A percentile compares a stretch with the other conserved stretches of the same genome.
Evolutionary conservation across 139 green algal species (phyloP).

Genomic region (Deuterostichococcus epilithicus): DNA sequence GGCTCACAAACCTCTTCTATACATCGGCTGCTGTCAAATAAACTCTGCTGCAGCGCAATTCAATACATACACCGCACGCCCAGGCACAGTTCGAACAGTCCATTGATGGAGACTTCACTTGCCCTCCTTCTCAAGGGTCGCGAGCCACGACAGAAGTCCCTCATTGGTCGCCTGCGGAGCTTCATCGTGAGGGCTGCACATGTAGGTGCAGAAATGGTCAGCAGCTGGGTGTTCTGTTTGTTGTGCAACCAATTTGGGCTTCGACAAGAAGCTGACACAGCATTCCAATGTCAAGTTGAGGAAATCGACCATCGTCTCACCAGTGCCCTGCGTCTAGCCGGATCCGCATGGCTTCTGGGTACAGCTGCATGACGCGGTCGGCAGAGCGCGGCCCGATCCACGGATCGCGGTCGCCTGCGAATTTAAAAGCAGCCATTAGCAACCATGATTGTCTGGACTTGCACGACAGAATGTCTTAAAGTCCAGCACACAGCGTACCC

Average conservation of each 20-base stretch:
- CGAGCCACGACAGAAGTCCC: conserved; percentile 45
- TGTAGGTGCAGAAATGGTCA: neutral
- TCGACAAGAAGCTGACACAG: no score
- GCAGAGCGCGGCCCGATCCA: conserved; percentile 68
- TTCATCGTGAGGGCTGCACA: conserved; percentile 54
- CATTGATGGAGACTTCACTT: no score
- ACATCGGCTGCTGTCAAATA: no score
- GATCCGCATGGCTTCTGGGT: conserved; percentile 54
- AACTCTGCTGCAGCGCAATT: no score
- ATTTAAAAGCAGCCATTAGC: neutral
- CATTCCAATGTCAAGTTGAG: no score
- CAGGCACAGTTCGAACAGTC: no score
- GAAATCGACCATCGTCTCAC: conserved; percentile 12
- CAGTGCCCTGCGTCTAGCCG: conserved; percentile 63
- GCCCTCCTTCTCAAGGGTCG: conserved; percentile 1
- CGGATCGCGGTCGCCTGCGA: conserved; percentile 44
- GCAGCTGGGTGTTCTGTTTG: neutral
- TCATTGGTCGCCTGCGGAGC: conserved; percentile 45
- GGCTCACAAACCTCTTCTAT: no score
- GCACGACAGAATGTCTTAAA: neutral
- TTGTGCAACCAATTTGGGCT: no score
- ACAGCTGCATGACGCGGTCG: conserved; percentile 54
- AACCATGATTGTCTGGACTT: no score
- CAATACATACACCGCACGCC: no score
- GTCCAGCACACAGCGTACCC: conserved; percentile 28